These are phyloP conservation scores for Ochetophila trinervis DNA, from an alignment of 306 rosid species.

Conservation along the genomic window DNA sequence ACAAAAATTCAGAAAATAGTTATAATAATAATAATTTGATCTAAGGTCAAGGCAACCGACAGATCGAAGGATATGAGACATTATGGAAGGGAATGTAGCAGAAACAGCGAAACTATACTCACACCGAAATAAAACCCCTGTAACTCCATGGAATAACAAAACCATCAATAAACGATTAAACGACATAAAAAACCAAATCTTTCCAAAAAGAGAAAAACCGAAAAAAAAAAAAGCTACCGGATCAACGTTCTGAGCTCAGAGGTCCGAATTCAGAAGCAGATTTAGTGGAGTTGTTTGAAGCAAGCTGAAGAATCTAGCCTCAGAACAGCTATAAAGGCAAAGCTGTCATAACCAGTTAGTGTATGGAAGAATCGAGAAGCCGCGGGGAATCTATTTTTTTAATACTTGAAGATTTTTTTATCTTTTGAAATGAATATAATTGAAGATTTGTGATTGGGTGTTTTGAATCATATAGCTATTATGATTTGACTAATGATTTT, in stretches of 20 bases:
- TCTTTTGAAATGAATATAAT: too few species aligned
- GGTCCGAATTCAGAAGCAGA: not conserved
- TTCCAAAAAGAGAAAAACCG: not conserved
- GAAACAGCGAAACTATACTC: conserved; percentile 31
- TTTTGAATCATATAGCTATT: too few species aligned
- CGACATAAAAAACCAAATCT: not conserved
- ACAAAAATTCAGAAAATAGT: not conserved
- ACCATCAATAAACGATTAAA: not conserved
- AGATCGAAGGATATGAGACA: conserved; percentile 72
- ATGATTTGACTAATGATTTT: too few species aligned
- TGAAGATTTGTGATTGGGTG: not conserved
- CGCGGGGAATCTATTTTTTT: not conserved
- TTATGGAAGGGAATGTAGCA: conserved; percentile 26
- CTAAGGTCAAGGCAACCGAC: not conserved
- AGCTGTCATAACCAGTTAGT: not conserved
- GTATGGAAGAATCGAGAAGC: conserved; percentile 31
- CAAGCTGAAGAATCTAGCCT: not conserved
- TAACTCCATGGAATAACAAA: conserved; percentile 11
- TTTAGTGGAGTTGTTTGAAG: not conserved
- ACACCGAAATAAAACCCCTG: conserved; percentile 30
- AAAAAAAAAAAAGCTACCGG: not conserved
- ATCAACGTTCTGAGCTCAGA: not conserved
- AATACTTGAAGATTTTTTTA: not conserved
- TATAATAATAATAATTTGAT: not conserved
- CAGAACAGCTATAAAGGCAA: not conserved